Conservation (phyloP, 371 early-diverging fungal genomes). For the Lichtheimia ramosa region DNA sequence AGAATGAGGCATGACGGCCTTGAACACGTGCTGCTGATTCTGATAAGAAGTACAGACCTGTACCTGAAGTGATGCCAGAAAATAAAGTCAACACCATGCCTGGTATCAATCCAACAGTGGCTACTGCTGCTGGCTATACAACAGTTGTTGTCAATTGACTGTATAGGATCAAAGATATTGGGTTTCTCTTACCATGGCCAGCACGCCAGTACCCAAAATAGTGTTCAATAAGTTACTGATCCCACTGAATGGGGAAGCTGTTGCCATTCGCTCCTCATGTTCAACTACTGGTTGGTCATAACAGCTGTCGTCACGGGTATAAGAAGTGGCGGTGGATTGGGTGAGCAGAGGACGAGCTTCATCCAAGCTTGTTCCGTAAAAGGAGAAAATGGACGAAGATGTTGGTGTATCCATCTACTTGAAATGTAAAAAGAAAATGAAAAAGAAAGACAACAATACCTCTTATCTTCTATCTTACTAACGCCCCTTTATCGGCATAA, state of each 20-base stretch:
- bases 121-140: slow-evolving; percentile 76
- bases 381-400: slow-evolving; percentile 5
- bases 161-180: not conserved
- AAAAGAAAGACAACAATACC: too few relatives aligned
- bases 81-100: slow-evolving; percentile 79
- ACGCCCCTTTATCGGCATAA: too few relatives aligned
- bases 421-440: not conserved
- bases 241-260: slow-evolving; percentile 38
- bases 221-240: slow-evolving; percentile 88
- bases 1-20: slow-evolving; percentile 85
- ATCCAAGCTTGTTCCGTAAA: slow-evolving; percentile 12
- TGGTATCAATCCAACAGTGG: slow-evolving; percentile 78
- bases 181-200: slow-evolving; percentile 81
- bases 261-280: slow-evolving; percentile 4
- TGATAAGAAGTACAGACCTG: slow-evolving; percentile 85
- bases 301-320: not conserved
- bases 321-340: slow-evolving; percentile 12
- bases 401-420: not conserved
- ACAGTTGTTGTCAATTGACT: not conserved
- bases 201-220: slow-evolving; percentile 93
- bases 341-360: slow-evolving; percentile 16
- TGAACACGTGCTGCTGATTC: slow-evolving; percentile 66
- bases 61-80: slow-evolving; percentile 71
- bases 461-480: too few relatives aligned
- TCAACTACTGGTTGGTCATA: not conserved